Evolutionary conservation across 176 grass and related monocot species (phyloP), one percentile per base, ranked within the genome.

Genomic region (Bothriochloa decipiens): DNA sequence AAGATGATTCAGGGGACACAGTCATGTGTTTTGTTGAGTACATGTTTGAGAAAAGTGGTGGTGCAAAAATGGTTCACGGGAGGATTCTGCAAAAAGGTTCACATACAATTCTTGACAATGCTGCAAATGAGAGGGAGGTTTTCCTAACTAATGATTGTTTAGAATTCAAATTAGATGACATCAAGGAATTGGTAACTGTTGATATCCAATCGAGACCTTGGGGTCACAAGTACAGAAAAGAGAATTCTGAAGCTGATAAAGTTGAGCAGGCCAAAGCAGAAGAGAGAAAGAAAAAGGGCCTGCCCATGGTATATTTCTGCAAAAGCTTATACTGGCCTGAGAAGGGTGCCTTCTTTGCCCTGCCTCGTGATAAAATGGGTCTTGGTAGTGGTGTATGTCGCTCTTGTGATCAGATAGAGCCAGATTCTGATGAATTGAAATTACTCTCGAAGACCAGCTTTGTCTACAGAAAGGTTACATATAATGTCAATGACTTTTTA

Each of bases 111-210:
- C 97, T 99, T 70, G 93, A 90, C 86, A 99, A 99, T 96, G 88
- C 97, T 60, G 91, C 97, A 81, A 92, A 92, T 82, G 93, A 94
- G 85, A 99, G 97, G 68, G 97, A 99, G 57, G 69, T 99, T 52
- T 99, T 99, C 84, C 71, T 99, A 36, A 90, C 88, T 33, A 91
- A 92, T 84, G 91, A 99, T 64, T 99, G 97, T 87, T 83, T 96
- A 74, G 93, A 99, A 65, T 91, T 96, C 86, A 92, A 96, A 86
- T 74, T 99, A 82, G 86, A 62, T 18, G 90, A 91, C 84, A 70
- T 99, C 29, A 99, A 96, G 79, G 93, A 96, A 77, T 74, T 86
- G 67, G 69, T 96, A 35, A 33, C 81, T 70, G 93, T 99, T 62
- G 88, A 92, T 88, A 75, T 99, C 81, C 87, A 87, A 81, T 86